phyloP scores from a whole-genome alignment of 768 basidiomycete genomes.

The Phlebiopsis flavidoalba region DNA sequence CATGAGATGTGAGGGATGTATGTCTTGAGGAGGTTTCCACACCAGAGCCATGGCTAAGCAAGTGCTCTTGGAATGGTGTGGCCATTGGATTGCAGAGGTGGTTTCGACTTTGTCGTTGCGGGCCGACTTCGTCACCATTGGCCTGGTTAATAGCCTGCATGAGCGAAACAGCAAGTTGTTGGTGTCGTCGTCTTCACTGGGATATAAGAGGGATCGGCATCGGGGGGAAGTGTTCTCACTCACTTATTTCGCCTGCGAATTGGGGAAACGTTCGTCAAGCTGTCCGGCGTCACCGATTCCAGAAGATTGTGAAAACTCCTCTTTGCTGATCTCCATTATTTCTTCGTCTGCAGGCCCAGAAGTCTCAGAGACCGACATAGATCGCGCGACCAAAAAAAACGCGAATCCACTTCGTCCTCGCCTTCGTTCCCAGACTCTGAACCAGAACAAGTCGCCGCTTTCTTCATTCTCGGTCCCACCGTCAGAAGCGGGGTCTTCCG shows the following conservation, averaged over 20 bases:
- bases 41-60: background rate
- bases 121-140: no score
- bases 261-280: no score
- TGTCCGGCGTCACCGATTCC: background rate
- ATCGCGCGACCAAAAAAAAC: background rate
- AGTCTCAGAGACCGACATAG: background rate
- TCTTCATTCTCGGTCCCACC: conserved; percentile 23
- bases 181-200: background rate
- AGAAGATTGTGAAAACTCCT: background rate
- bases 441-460: conserved; percentile 27
- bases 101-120: background rate
- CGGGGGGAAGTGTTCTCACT: no score
- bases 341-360: background rate
- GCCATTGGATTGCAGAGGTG: background rate
- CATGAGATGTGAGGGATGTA: background rate
- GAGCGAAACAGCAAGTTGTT: background rate
- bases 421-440: conserved; percentile 13
- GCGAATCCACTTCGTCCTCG: conserved; percentile 4
- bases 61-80: background rate
- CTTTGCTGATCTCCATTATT: background rate
- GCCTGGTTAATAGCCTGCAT: no score
- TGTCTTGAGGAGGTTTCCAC: background rate
- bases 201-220: background rate
- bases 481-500: conserved; percentile 19
- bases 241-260: no score